Conservation (phyloP, 2,329 filamentous ascomycete genomes). For the Pseudogymnoascus sp. region DNA sequence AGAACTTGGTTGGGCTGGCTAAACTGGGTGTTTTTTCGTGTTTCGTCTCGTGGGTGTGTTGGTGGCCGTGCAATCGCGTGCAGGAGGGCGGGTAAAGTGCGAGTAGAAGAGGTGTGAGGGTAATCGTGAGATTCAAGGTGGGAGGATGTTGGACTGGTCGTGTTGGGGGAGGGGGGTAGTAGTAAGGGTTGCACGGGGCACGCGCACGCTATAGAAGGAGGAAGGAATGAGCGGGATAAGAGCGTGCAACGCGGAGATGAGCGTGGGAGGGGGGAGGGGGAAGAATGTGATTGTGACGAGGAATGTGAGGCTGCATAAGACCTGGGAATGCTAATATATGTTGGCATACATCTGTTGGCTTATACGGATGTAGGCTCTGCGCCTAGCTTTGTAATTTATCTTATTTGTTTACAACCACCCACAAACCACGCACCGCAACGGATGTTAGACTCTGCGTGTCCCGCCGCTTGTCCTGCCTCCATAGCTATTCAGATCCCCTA, state of each 20-base stretch:
- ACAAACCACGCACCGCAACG: neutral
- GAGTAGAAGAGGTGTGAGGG: neutral
- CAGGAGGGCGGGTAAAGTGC: neutral
- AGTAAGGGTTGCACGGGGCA: neutral
- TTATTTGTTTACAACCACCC: neutral
- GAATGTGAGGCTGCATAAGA: neutral
- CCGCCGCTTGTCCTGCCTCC: neutral
- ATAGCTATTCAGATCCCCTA: neutral
- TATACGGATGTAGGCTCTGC: neutral
- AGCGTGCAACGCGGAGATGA: neutral
- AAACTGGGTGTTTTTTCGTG: neutral
- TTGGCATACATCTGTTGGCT: neutral
- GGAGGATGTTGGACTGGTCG: neutral
- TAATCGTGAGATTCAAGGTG: neutral
- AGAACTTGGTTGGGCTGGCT: neutral
- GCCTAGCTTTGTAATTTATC: neutral
- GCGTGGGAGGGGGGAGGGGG: neutral
- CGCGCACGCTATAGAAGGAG: neutral
- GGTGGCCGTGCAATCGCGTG: neutral
- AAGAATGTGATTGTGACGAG: conserved; percentile 1
- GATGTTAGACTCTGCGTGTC: neutral
- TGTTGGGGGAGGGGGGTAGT: neutral
- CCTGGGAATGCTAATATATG: neutral
- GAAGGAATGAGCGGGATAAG: neutral
- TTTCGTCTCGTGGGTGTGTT: neutral